phyloP scores from a whole-genome alignment of 768 basidiomycete genomes.

The Fibroporia radiculosa region DNA sequence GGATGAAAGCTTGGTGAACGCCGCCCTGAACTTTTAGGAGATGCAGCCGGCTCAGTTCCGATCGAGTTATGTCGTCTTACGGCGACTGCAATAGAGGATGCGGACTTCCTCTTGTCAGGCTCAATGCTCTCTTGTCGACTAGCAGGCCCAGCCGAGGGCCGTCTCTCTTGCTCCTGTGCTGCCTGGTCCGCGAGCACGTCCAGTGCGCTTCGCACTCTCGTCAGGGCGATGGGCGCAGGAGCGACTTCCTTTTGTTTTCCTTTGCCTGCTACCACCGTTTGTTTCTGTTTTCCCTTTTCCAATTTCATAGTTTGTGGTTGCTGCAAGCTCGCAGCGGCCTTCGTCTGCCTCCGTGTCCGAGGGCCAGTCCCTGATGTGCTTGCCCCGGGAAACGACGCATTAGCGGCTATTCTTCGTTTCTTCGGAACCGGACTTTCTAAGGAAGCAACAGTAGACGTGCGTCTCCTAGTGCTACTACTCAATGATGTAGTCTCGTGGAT shows the following conservation, averaged over 20 bases:
- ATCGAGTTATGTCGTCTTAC: no score
- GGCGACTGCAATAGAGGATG: no score
- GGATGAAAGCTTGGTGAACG: no score
- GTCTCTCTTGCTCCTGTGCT: constrained; percentile 27
- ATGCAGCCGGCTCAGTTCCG: no score
- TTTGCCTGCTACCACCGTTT: background rate
- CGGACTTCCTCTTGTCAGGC: background rate
- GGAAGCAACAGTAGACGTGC: constrained; percentile 17
- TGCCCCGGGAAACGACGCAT: background rate
- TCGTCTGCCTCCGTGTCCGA: background rate
- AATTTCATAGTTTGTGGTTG: background rate
- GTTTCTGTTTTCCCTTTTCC: constrained; percentile 5
- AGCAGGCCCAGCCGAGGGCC: constrained; percentile 12
- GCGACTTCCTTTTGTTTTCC: background rate
- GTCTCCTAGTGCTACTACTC: constrained; percentile 18
- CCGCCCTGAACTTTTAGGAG: no score
- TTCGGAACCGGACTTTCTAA: constrained; percentile 33
- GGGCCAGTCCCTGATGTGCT: background rate
- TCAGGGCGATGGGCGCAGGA: constrained; percentile 4
- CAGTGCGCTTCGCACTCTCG: constrained; percentile 42
- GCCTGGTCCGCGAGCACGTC: constrained; percentile 74
- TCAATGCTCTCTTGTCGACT: background rate
- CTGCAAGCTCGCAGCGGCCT: background rate
- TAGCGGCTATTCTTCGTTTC: constrained; percentile 23
- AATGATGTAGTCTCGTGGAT: background rate